A percentile compares a stretch with the other conserved stretches of the same genome.
Evolutionary conservation across 2,329 filamentous ascomycete genomes (phyloP).

Genomic region (Aspergillus clavatus): DNA sequence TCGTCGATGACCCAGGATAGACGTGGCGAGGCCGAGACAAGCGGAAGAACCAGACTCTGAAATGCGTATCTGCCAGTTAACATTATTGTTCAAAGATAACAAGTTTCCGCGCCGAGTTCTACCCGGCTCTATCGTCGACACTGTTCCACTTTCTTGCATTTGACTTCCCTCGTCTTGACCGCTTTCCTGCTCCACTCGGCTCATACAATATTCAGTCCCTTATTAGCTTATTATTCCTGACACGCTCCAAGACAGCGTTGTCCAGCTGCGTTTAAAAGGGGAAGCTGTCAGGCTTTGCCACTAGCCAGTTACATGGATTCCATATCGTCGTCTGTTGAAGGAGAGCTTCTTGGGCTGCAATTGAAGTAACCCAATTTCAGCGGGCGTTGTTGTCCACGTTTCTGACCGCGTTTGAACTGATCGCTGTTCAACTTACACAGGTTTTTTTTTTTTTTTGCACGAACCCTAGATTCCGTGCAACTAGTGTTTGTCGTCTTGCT

Average conservation of each 20-base stretch:
- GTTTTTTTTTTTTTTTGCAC: too few relatives aligned
- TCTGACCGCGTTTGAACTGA: not conserved
- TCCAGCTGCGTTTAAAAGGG: not conserved
- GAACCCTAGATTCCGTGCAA: too few relatives aligned
- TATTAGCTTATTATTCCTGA: not conserved
- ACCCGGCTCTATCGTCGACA: not conserved
- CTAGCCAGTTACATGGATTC: conserved; percentile 1
- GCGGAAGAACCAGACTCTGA: too few relatives aligned
- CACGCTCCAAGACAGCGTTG: not conserved
- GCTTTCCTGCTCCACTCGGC: not conserved
- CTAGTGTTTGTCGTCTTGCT: too few relatives aligned
- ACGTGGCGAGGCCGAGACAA: not conserved
- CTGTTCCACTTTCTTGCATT: not conserved
- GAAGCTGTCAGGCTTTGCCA: not conserved
- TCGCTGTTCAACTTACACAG: not conserved
- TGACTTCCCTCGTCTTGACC: not conserved
- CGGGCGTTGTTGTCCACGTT: not conserved
- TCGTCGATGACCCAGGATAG: not conserved
- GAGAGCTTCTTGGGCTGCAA: conserved; percentile 2
- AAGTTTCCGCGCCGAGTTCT: not conserved
- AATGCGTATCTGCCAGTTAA: too few relatives aligned
- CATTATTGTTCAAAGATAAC: too few relatives aligned
- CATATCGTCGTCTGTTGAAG: not conserved
- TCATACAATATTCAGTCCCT: not conserved
- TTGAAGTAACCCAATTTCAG: not conserved